phyloP scores from a whole-genome alignment of 257 asterid genomes.

The Solanum ossicruentum region DNA sequence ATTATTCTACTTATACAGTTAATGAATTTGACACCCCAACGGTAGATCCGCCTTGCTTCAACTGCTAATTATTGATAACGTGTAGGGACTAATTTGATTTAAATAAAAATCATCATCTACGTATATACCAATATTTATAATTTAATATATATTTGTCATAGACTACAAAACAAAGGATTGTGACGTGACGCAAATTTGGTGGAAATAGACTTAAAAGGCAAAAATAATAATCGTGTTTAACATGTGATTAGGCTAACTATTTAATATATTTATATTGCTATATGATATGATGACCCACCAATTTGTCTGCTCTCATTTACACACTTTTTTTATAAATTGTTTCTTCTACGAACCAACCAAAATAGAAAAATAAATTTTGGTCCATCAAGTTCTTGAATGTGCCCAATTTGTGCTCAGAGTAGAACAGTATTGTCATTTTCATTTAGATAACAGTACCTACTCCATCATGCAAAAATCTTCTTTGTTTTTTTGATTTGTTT shows the following conservation, averaged over 20 bases:
- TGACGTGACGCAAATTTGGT: not conserved
- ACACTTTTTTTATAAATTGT: too few species aligned
- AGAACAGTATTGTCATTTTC: not conserved
- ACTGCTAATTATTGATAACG: not conserved
- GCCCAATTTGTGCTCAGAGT: not conserved
- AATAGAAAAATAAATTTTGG: not conserved
- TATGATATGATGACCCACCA: not conserved
- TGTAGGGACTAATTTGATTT: not conserved
- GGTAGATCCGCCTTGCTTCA: not conserved
- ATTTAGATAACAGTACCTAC: not conserved
- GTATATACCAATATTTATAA: not conserved
- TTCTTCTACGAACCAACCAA: not conserved
- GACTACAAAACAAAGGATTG: not conserved
- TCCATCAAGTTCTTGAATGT: not conserved
- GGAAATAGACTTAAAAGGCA: not conserved
- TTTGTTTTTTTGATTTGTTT: not conserved
- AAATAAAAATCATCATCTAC: not conserved
- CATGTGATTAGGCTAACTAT: not conserved
- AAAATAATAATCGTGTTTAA: not conserved
- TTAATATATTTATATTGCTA: too few species aligned
- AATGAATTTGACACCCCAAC: not conserved
- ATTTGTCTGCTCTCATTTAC: not conserved
- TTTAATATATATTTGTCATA: not conserved
- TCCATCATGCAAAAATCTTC: not conserved
- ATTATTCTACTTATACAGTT: too few species aligned